Conservation (phyloP, 768 basidiomycete species). For the Chiua virens region DNA sequence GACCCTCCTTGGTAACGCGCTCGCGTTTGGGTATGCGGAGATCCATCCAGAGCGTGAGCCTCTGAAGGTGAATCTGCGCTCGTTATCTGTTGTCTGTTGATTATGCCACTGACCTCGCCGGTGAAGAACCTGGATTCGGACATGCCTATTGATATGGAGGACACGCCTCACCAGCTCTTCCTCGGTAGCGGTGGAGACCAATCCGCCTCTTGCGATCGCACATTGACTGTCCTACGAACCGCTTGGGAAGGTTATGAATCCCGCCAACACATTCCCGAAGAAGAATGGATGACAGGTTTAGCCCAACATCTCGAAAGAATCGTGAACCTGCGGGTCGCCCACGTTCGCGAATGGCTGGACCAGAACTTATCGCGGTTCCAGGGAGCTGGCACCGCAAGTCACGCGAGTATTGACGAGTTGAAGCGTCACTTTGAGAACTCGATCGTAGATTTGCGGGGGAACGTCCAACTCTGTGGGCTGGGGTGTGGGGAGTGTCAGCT, state of each 20-base stretch:
- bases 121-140: constrained; percentile 55
- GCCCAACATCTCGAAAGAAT: constrained; percentile 38
- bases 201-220: constrained; percentile 13
- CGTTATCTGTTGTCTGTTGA: too few relatives aligned
- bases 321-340: constrained; percentile 43
- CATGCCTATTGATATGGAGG: constrained; percentile 35
- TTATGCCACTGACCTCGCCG: background rate
- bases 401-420: constrained; percentile 47
- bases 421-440: constrained; percentile 42
- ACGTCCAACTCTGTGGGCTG: constrained; percentile 48
- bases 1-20: constrained; percentile 44
- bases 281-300: constrained; percentile 42
- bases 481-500: constrained; percentile 51
- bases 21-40: constrained; percentile 48
- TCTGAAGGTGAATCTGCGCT: constrained; percentile 42
- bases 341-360: constrained; percentile 52
- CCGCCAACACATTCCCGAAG: constrained; percentile 21
- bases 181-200: constrained; percentile 21
- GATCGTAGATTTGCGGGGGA: constrained; percentile 45
- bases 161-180: constrained; percentile 40
- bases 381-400: constrained; percentile 11
- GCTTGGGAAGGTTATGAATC: constrained; percentile 17
- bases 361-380: constrained; percentile 51
- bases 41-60: constrained; percentile 45
- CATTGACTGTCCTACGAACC: constrained; percentile 12